Evolutionary conservation across 352 stramenopile species (phyloP).

Genomic region (Pythium angustatum): DNA sequence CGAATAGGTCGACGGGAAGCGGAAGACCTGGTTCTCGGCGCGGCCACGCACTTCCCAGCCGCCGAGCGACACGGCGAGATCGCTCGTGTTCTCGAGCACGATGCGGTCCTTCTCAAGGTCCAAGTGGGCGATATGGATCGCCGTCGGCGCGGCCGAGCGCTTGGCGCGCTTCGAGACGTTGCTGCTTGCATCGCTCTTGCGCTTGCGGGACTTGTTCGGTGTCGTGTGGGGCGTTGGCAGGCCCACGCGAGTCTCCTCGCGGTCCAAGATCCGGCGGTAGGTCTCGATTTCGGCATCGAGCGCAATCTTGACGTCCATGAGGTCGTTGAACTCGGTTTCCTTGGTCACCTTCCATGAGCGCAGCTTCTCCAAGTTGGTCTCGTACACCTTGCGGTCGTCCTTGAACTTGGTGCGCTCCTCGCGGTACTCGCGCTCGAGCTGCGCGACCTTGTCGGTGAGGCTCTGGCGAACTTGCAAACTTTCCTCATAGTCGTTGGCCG

Average conservation of each 20-base stretch:
- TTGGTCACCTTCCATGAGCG: slow-evolving; percentile 70
- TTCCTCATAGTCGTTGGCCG: slow-evolving; percentile 79
- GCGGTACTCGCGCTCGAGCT: slow-evolving; percentile 76
- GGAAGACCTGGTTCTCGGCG: slow-evolving; percentile 64
- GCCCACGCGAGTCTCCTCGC: slow-evolving; percentile 70
- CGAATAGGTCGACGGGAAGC: slow-evolving; percentile 64
- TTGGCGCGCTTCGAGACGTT: slow-evolving; percentile 49
- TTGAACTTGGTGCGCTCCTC: slow-evolving; percentile 76
- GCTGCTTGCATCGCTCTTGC: slow-evolving; percentile 48
- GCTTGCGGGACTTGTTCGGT: slow-evolving; percentile 49
- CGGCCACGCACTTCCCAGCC: slow-evolving; percentile 69
- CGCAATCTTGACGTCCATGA: slow-evolving; percentile 88
- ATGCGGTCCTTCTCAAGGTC: slow-evolving; percentile 79
- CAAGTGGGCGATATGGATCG: slow-evolving; percentile 62
- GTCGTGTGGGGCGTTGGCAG: slow-evolving; percentile 55
- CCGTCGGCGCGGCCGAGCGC: slow-evolving; percentile 34
- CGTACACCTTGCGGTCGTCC: slow-evolving; percentile 75
- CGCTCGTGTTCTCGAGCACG: slow-evolving; percentile 73
- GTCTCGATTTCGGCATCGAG: slow-evolving; percentile 78
- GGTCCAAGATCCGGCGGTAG: slow-evolving; percentile 81
- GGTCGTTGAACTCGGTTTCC: slow-evolving; percentile 82
- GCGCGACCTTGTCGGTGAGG: slow-evolving; percentile 79
- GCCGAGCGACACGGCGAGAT: slow-evolving; percentile 53
- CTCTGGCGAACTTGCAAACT: slow-evolving; percentile 70
- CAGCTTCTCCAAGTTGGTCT: slow-evolving; percentile 67